phyloP scores from a whole-genome alignment of 768 basidiomycete species.

The Tulasnella sp. region DNA sequence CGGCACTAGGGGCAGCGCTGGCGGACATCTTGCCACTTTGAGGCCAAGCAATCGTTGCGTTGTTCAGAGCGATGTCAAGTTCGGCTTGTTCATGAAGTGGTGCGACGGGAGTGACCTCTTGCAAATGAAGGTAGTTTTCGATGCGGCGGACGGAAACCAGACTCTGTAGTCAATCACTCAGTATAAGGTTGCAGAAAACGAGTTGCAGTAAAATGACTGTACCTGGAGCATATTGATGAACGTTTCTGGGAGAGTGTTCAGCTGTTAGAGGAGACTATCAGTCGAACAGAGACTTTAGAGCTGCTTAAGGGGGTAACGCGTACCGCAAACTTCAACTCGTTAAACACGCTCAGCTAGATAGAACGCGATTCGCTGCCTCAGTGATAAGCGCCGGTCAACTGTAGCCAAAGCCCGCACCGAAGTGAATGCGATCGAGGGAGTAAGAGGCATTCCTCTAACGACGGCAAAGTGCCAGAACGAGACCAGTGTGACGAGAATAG shows the following conservation, averaged over 20 bases:
- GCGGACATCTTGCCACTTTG: conserved; percentile 52
- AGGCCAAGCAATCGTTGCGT: conserved; percentile 89
- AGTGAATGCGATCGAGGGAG: conserved; percentile 82
- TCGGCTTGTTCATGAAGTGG: conserved; percentile 53
- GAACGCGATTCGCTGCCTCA: background rate
- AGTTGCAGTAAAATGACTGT: background rate
- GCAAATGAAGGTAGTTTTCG: conserved; percentile 76
- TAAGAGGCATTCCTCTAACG: conserved; percentile 60
- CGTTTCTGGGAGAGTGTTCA: conserved; percentile 85
- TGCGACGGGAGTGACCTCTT: conserved; percentile 64
- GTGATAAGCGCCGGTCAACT: background rate
- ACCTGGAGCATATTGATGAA: conserved; percentile 87
- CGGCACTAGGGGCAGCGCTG: conserved; percentile 47
- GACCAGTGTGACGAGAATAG: conserved; percentile 51
- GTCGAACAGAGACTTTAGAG: background rate
- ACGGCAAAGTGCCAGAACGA: conserved; percentile 65
- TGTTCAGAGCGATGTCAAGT: conserved; percentile 68
- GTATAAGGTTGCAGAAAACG: background rate
- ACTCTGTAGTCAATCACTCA: conserved; percentile 44
- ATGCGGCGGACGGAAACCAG: conserved; percentile 85
- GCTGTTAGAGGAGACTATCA: conserved; percentile 30
- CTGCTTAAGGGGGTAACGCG: background rate
- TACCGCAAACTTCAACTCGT: conserved; percentile 72
- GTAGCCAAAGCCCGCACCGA: conserved; percentile 37
- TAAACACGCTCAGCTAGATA: conserved; percentile 55